Evolutionary conservation across 108 stramenopile species (phyloP).

Genomic region (Asterionellopsis glacialis): DNA sequence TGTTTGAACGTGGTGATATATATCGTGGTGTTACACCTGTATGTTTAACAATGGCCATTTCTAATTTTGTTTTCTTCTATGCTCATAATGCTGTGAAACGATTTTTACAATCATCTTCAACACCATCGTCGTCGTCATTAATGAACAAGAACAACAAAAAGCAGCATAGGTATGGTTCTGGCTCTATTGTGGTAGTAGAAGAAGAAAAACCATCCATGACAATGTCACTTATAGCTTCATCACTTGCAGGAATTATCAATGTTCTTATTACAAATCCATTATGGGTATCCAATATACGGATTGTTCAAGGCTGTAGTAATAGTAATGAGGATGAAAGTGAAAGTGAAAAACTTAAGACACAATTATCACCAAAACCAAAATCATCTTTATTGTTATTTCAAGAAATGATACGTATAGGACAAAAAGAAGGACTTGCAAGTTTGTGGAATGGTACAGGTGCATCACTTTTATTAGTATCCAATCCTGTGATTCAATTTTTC

Average conservation of each 20-base stretch:
- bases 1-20: constrained; percentile 39
- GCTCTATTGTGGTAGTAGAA: background rate
- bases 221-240: constrained; percentile 48
- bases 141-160: background rate
- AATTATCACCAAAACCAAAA: background rate
- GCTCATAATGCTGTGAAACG: constrained; percentile 41
- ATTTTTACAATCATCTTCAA: constrained; percentile 8
- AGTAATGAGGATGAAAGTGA: background rate
- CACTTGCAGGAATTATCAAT: constrained; percentile 67
- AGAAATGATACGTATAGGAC: constrained; percentile 30
- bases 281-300: constrained; percentile 78
- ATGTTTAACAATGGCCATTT: constrained; percentile 53
- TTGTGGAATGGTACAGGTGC: constrained; percentile 75
- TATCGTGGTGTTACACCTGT: constrained; percentile 69
- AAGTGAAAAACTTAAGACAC: background rate
- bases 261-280: constrained; percentile 79
- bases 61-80: constrained; percentile 76
- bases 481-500: constrained; percentile 92
- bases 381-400: constrained; percentile 28
- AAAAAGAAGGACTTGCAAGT: constrained; percentile 33
- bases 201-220: constrained; percentile 17
- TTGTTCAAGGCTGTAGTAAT: constrained; percentile 34
- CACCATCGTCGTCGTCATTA: constrained; percentile 1
- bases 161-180: background rate
- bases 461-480: constrained; percentile 88